Evolutionary conservation across 176 grass and related monocot genomes (phyloP).

Genomic region (Phragmites australis): DNA sequence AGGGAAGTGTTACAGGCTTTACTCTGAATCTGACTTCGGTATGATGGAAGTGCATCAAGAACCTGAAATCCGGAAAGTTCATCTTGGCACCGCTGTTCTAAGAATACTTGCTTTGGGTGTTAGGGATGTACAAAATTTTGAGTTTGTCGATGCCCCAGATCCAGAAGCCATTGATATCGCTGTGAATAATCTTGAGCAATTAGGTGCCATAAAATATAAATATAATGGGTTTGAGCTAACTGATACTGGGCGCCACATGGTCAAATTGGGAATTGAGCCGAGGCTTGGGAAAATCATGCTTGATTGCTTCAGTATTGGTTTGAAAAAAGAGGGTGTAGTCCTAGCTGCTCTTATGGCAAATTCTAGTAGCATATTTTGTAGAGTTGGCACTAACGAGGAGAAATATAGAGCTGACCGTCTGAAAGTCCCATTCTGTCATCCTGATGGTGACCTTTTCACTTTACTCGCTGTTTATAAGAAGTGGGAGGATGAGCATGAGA

Average conservation of each 20-base stretch:
- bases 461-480: constrained; percentile 92
- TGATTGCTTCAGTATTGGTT: constrained; percentile 63
- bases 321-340: constrained; percentile 84
- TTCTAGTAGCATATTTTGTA: constrained; percentile 96
- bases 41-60: constrained; percentile 90
- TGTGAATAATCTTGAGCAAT: constrained; percentile 72
- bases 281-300: constrained; percentile 96
- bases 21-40: constrained; percentile 77
- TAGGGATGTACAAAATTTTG: constrained; percentile 63
- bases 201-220: constrained; percentile 66
- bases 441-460: constrained; percentile 89
- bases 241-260: constrained; percentile 56
- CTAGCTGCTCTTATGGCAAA: constrained; percentile 95
- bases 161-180: constrained; percentile 68
- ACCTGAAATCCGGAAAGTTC: constrained; percentile 93
- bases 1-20: constrained; percentile 94
- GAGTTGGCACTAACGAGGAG: constrained; percentile 75
- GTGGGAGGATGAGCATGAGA: constrained; percentile 75
- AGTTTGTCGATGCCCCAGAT: constrained; percentile 93
- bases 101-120: constrained; percentile 86
- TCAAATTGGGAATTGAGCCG: constrained; percentile 89
- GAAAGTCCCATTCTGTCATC: constrained; percentile 81
- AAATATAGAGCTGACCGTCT: constrained; percentile 88
- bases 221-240: constrained; percentile 64
- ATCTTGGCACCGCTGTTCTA: constrained; percentile 82